These are phyloP conservation scores for Pyrrhoderma lamaoense DNA, from an alignment of 1,284 basidiomycete species.

Conservation along the genomic window DNA sequence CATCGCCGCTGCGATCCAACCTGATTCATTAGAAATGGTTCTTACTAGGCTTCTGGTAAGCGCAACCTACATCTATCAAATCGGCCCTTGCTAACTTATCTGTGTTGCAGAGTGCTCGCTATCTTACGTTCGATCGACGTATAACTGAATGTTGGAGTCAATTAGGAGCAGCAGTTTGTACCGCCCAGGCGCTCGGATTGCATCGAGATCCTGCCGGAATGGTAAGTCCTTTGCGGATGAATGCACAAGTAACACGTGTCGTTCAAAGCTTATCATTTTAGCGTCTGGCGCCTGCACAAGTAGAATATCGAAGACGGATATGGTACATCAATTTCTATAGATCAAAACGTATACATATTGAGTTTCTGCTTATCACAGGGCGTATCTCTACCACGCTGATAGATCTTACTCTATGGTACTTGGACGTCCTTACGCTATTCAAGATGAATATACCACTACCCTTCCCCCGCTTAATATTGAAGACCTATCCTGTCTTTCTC, in stretches of 20 bases:
- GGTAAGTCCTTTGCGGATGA: conserved; percentile 37
- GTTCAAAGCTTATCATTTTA: conserved; percentile 25
- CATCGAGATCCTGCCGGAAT: conserved; percentile 87
- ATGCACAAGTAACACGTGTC: conserved; percentile 7
- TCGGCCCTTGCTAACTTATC: conserved; percentile 17
- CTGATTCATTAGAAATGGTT: conserved; percentile 86
- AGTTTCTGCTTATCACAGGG: conserved; percentile 38
- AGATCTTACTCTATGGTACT: conserved; percentile 87
- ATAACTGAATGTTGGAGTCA: conserved; percentile 96
- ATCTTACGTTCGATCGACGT: conserved; percentile 81
- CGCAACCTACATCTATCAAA: not conserved
- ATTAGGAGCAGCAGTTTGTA: conserved; percentile 85
- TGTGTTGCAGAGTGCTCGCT: conserved; percentile 68
- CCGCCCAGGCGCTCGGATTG: conserved; percentile 89
- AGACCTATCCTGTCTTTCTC: conserved; percentile 45
- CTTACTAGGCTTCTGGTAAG: conserved; percentile 77
- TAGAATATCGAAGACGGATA: conserved; percentile 85
- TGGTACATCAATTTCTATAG: conserved; percentile 45
- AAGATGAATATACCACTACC: conserved; percentile 81
- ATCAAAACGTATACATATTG: too few species aligned
- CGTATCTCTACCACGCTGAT: conserved; percentile 90
- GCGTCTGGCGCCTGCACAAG: conserved; percentile 70
- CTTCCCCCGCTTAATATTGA: conserved; percentile 81
- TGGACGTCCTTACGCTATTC: conserved; percentile 83
- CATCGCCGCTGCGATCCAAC: conserved; percentile 85